phyloP scores from a whole-genome alignment of 139 green algal genomes.

The Chara braunii region DNA sequence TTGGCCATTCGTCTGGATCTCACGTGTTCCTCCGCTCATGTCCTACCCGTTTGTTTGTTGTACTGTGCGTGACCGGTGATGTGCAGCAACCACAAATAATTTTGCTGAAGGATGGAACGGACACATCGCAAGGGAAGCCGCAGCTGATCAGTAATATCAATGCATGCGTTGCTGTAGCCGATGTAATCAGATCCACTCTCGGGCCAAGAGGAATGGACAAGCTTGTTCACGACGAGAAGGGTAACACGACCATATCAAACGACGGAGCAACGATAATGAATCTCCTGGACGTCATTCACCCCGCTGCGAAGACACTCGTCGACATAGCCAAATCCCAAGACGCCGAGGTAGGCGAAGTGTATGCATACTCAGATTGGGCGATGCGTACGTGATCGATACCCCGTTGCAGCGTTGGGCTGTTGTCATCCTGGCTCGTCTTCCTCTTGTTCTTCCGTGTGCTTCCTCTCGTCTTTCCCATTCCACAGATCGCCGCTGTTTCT shows the following conservation, averaged over 20 bases:
- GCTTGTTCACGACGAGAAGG: slow-evolving; percentile 80
- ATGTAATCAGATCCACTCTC: slow-evolving; percentile 85
- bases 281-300: slow-evolving; percentile 96
- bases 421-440: too few species aligned
- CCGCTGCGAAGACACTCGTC: slow-evolving; percentile 88
- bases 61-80: too few species aligned
- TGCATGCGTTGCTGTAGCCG: slow-evolving; percentile 89
- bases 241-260: slow-evolving; percentile 91
- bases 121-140: slow-evolving; percentile 89
- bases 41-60: too few species aligned
- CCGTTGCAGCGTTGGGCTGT: too few species aligned
- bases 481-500: too few species aligned
- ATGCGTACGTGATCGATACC: too few species aligned
- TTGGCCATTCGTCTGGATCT: too few species aligned
- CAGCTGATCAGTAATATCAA: slow-evolving; percentile 99
- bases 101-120: slow-evolving; percentile 94
- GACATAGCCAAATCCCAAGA: slow-evolving; percentile 95
- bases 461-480: too few species aligned
- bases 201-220: slow-evolving; percentile 98
- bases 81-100: slow-evolving; percentile 97
- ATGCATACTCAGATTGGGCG: too few species aligned
- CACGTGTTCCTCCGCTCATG: too few species aligned
- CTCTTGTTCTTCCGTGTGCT: too few species aligned
- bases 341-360: slow-evolving; percentile 68
- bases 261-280: slow-evolving; percentile 99